Conservation (phyloP, 305 asterid genomes). For the Striga hermonthica region DNA sequence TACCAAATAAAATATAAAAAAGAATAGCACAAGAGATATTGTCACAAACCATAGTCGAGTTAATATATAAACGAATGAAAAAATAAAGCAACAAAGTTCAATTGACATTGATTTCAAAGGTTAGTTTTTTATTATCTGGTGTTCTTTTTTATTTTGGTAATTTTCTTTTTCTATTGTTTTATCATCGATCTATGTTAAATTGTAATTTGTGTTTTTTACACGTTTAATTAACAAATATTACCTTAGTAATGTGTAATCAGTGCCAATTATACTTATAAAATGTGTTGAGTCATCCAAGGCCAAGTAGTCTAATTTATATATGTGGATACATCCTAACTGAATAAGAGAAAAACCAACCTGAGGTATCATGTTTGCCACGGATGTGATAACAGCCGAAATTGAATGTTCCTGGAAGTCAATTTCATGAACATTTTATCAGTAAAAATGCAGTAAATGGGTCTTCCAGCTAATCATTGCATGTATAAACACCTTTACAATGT, state of each 20-base stretch:
- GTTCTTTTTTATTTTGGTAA: background rate
- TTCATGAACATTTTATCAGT: conserved; percentile 9
- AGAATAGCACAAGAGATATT: too few species aligned
- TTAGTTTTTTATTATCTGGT: too few species aligned
- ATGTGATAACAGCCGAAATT: conserved; percentile 83
- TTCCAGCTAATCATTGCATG: conserved; percentile 2
- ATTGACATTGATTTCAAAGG: too few species aligned
- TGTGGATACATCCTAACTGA: conserved; percentile 18
- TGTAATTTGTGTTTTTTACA: too few species aligned
- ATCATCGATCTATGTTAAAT: background rate
- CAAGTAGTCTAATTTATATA: background rate
- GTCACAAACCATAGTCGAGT: too few species aligned
- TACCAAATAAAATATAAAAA: too few species aligned
- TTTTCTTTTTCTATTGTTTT: background rate
- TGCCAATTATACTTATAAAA: background rate
- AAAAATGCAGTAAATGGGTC: conserved; percentile 9
- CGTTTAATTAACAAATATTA: too few species aligned
- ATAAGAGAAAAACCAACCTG: conserved; percentile 56
- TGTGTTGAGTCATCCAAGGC: background rate
- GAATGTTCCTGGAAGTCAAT: conserved; percentile 77
- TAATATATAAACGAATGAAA: too few species aligned
- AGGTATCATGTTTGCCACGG: conserved; percentile 94
- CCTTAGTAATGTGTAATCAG: background rate
- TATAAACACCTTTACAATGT: conserved; percentile 7
- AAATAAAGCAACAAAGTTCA: too few species aligned